Base-by-base conservation (phyloP, 371 early-diverging fungal genomes). In the Conidiobolus incongruus region DNA sequence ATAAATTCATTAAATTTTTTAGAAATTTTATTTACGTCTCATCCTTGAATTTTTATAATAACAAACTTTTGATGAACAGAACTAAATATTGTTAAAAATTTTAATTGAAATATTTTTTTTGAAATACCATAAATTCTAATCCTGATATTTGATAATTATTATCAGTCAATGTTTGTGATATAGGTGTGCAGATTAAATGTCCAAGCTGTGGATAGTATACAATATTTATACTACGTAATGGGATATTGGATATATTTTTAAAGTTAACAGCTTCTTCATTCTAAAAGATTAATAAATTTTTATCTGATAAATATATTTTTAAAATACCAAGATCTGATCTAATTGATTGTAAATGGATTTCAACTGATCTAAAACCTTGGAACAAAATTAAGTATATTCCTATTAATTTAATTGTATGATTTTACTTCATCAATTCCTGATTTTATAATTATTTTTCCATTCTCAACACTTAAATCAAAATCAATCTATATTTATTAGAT, bases 141-240 rank as follows among this genome's bases (percentile, higher is more conserved):
- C n/a, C n/a, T n/a, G n/a, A n/a, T n/a, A n/a, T n/a, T n/a, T n/a
- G n/a, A n/a, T n/a, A n/a, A n/a, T n/a, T n/a, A n/a, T n/a, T n/a
- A n/a, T n/a, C n/a, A n/a, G n/a, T n/a, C n/a, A n/a, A n/a, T n/a
- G n/a, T n/a, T n/a, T n/a, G n/a, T n/a, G n/a, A n/a, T n/a, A n/a
- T 33, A 33, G 26, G 43, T 12, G 19, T 43, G 11, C 33, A 31
- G 15, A 43, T 35, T 4, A 43, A 19, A 33, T 33, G 33, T 12
- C 43, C 43, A 4, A 43, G 35, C 19, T 43, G 43, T 19, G 43
- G 43, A 29, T 43, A 43, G 23, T 43, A 43, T 2, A 43, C 43
- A 10, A 43, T 43, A n/a, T 29, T 30, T 34, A 43, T n/a, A 35
- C 8, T 34, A 20, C 4, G 26, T 32, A 13, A 43, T 43, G 22